Conservation (phyloP, 2,329 filamentous ascomycete species). For the Gaeumannomyces sp. region DNA sequence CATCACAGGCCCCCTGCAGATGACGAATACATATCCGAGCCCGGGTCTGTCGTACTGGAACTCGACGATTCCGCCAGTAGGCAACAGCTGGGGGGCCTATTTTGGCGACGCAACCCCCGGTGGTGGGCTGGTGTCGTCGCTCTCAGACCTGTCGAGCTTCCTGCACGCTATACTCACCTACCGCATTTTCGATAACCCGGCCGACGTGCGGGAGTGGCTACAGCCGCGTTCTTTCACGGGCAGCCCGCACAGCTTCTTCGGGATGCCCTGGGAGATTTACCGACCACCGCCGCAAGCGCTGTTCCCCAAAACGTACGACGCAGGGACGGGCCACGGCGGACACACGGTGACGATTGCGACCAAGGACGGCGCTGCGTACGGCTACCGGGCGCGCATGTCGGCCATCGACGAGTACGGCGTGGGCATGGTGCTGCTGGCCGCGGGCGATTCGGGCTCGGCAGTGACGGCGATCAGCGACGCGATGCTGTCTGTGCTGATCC, state of each 20-base stretch:
- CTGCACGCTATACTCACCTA: constrained; percentile 15
- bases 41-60: neutral
- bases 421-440: constrained; percentile 17
- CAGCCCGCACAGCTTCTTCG: constrained; percentile 14
- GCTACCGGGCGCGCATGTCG: constrained; percentile 15
- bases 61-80: constrained; percentile 16
- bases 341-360: constrained; percentile 17
- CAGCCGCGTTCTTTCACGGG: constrained; percentile 17
- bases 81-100: constrained; percentile 17
- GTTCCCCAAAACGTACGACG: constrained; percentile 14
- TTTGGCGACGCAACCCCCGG: constrained; percentile 17
- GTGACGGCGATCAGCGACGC: constrained; percentile 14
- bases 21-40: neutral
- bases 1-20: neutral
- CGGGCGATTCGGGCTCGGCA: constrained; percentile 14
- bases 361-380: constrained; percentile 19
- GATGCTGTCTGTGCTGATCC: constrained; percentile 14
- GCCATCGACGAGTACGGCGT: constrained; percentile 19
- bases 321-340: constrained; percentile 4
- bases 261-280: constrained; percentile 20
- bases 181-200: constrained; percentile 8
- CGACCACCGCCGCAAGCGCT: constrained; percentile 16
- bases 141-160: constrained; percentile 16
- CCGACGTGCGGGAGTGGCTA: constrained; percentile 16
- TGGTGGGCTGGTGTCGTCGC: constrained; percentile 19